phyloP scores from a whole-genome alignment of 768 basidiomycete genomes.

The Russula virescens region DNA sequence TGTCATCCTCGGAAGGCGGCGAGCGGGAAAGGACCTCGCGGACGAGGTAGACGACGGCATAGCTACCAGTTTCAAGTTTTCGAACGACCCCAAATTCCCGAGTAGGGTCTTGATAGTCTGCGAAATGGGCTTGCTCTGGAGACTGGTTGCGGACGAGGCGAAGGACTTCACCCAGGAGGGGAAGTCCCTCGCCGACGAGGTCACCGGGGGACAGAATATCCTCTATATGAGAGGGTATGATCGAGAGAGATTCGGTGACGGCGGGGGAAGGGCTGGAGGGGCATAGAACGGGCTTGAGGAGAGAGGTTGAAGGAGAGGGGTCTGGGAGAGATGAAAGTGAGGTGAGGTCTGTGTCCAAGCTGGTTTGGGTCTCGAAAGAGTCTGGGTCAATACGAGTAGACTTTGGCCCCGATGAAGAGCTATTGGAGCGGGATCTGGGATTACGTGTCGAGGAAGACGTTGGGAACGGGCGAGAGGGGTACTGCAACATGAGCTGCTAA shows the following conservation, averaged over 20 bases:
- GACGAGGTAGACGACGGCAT: constrained; percentile 92
- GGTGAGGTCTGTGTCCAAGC: neutral
- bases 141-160: constrained; percentile 44
- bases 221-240: constrained; percentile 7
- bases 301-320: constrained; percentile 28
- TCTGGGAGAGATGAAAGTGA: constrained; percentile 34
- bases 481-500: no score
- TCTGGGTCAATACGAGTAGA: no score
- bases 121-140: constrained; percentile 31
- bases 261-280: constrained; percentile 27
- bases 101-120: constrained; percentile 45
- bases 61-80: constrained; percentile 82
- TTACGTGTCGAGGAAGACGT: no score
- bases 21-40: constrained; percentile 51
- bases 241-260: constrained; percentile 14
- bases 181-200: constrained; percentile 22
- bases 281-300: constrained; percentile 25
- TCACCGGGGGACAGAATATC: constrained; percentile 25
- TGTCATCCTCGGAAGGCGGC: constrained; percentile 34
- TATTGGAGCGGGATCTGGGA: no score
- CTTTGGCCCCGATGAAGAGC: no score
- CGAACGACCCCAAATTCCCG: constrained; percentile 79
- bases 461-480: no score
- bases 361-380: no score
- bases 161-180: constrained; percentile 50